These are phyloP conservation scores for Diospyros kaki DNA, from an alignment of 148 eudicot species.

Conservation along the genomic window DNA sequence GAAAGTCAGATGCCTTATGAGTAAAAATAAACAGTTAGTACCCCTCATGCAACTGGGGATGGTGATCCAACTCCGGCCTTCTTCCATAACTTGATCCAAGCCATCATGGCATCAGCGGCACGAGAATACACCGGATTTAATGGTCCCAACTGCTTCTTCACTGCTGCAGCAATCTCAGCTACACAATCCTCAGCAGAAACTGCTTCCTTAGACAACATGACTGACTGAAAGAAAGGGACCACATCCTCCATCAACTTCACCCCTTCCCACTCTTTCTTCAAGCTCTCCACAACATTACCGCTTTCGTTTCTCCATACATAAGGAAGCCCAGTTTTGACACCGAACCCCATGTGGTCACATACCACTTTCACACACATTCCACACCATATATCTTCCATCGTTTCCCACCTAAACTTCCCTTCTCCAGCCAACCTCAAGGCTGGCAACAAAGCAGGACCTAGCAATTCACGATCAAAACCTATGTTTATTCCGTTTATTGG, in stretches of 20 bases:
- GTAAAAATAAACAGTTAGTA: background rate
- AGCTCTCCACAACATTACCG: slow-evolving; percentile 67
- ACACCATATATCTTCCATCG: slow-evolving; percentile 84
- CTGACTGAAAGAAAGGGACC: slow-evolving; percentile 67
- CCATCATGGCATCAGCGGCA: slow-evolving; percentile 82
- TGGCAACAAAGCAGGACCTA: slow-evolving; percentile 86
- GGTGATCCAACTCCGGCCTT: slow-evolving; percentile 21
- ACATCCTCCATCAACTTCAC: slow-evolving; percentile 90
- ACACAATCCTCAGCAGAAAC: slow-evolving; percentile 71
- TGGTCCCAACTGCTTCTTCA: slow-evolving; percentile 55
- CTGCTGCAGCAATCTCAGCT: slow-evolving; percentile 64
- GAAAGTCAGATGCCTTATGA: background rate
- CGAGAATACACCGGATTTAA: slow-evolving; percentile 46
- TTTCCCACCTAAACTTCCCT: slow-evolving; percentile 93
- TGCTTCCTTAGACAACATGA: slow-evolving; percentile 52
- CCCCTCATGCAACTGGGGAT: slow-evolving; percentile 5
- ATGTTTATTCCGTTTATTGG: slow-evolving; percentile 85
- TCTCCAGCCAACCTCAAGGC: slow-evolving; percentile 67
- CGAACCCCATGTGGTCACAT: slow-evolving; percentile 69
- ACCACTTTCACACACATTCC: slow-evolving; percentile 82
- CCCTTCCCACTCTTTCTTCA: slow-evolving; percentile 97
- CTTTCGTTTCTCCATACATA: slow-evolving; percentile 90
- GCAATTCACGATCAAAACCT: slow-evolving; percentile 61
- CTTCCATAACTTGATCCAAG: slow-evolving; percentile 89
- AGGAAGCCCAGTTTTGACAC: slow-evolving; percentile 86